These are phyloP conservation scores for Elsinoe arachidis DNA, from an alignment of 2,329 filamentous ascomycete genomes.

Conservation along the genomic window DNA sequence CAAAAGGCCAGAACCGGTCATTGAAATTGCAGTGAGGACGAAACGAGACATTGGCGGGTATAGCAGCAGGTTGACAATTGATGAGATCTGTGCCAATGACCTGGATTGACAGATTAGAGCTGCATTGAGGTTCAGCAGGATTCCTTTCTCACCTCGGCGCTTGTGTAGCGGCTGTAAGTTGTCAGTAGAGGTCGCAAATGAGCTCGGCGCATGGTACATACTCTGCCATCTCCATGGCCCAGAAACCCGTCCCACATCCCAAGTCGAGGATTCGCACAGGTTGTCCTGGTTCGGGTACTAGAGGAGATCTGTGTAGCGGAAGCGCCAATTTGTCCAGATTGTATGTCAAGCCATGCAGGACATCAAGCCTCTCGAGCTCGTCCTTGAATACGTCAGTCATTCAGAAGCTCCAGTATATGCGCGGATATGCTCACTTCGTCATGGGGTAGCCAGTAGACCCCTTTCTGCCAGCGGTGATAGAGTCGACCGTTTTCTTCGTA, in stretches of 20 bases:
- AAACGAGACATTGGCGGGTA: constrained; percentile 61
- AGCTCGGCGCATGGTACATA: constrained; percentile 35
- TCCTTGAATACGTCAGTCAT: constrained; percentile 3
- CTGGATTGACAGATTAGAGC: constrained; percentile 20
- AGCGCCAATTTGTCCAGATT: constrained; percentile 12
- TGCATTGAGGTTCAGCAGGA: constrained; percentile 1
- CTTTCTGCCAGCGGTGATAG: constrained; percentile 17
- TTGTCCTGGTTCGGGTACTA: constrained; percentile 11
- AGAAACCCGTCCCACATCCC: constrained; percentile 84
- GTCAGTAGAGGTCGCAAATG: constrained; percentile 12
- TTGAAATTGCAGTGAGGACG: constrained; percentile 67
- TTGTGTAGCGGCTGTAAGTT: constrained; percentile 40
- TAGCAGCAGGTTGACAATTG: constrained; percentile 41
- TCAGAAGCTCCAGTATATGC: background rate
- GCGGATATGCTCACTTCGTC: constrained; percentile 15
- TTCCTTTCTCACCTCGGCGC: constrained; percentile 39
- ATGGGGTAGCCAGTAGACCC: constrained; percentile 18
- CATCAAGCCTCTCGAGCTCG: constrained; percentile 17
- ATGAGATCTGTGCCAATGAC: constrained; percentile 55
- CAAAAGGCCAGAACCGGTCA: constrained; percentile 63
- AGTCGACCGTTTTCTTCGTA: constrained; percentile 18
- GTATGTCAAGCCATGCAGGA: constrained; percentile 17
- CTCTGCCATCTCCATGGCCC: constrained; percentile 80
- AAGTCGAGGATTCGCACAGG: constrained; percentile 52
- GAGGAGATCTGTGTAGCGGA: constrained; percentile 12